phyloP scores from a whole-genome alignment of 2,329 filamentous ascomycete genomes.

The Phoma sp. region DNA sequence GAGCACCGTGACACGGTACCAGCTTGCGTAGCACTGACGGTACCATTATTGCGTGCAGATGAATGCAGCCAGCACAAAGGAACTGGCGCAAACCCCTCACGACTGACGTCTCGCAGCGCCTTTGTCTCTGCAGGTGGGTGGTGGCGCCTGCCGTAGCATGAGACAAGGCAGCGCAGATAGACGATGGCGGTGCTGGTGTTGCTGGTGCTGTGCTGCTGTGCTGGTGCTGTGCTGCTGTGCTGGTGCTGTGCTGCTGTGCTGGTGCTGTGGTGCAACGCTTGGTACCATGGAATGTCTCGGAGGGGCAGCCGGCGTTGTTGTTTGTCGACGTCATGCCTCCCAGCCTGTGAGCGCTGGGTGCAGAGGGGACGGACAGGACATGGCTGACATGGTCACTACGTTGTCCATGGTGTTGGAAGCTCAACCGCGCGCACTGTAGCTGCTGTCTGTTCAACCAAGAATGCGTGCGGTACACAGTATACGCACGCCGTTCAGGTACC shows the following conservation, averaged over 20 bases:
- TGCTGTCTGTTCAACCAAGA: too few relatives aligned
- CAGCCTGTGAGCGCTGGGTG: background rate
- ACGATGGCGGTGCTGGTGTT: background rate
- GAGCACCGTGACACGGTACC: background rate
- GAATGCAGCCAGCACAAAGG: conserved; percentile 20
- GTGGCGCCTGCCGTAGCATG: conserved; percentile 17
- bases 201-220: background rate
- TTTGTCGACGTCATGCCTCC: background rate
- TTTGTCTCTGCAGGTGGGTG: conserved; percentile 23
- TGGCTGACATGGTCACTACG: too few relatives aligned
- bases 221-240: background rate
- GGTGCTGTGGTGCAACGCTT: conserved; percentile 1
- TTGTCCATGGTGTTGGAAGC: too few relatives aligned
- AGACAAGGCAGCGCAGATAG: conserved; percentile 13
- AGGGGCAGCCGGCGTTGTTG: background rate
- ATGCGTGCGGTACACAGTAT: too few relatives aligned
- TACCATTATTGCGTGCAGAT: conserved; percentile 22
- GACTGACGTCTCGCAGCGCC: conserved; percentile 17
- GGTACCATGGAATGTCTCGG: conserved; percentile 15
- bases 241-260: conserved; percentile 1
- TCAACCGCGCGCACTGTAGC: too few relatives aligned
- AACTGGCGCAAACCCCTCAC: conserved; percentile 1
- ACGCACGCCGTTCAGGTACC: too few relatives aligned
- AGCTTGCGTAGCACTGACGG: conserved; percentile 18
- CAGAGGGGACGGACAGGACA: background rate